Percentiles rank a stretch among this genome's conserved stretches.
phyloP scores from a whole-genome alignment of 2,329 filamentous ascomycete species.

The Pestalotiopsis sp. region DNA sequence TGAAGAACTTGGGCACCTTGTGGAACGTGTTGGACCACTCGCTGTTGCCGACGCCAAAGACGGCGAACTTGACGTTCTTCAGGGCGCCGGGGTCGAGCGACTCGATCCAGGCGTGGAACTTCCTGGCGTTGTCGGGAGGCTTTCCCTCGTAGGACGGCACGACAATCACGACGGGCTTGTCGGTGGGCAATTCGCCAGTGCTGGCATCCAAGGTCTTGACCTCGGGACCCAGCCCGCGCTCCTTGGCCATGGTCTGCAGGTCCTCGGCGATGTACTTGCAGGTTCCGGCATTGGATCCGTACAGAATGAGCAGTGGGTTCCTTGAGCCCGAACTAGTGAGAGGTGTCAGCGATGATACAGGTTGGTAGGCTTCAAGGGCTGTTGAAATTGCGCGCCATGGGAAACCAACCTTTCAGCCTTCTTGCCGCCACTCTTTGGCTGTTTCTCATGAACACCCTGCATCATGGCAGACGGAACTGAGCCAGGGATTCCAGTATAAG shows the following conservation, averaged over 20 bases:
- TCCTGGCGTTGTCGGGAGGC: conserved; percentile 58
- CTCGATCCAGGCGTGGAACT: conserved; percentile 59
- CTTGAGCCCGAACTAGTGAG: conserved; percentile 3
- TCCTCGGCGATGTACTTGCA: conserved; percentile 58
- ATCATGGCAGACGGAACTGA: not conserved
- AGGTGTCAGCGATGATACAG: not conserved
- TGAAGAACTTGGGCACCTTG: conserved; percentile 65
- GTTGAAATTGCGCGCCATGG: conserved; percentile 21
- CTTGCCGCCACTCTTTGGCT: not conserved
- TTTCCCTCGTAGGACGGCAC: conserved; percentile 61
- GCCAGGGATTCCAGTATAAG: not conserved
- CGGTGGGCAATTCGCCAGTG: conserved; percentile 42
- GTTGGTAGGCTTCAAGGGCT: not conserved
- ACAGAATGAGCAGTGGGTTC: conserved; percentile 49
- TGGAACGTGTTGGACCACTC: conserved; percentile 68
- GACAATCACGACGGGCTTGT: conserved; percentile 55
- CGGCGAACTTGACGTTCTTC: conserved; percentile 50
- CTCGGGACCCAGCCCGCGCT: conserved; percentile 46
- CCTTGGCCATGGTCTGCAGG: conserved; percentile 47
- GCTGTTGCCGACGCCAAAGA: conserved; percentile 56
- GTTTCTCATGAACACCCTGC: conserved; percentile 1
- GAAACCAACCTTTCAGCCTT: not conserved
- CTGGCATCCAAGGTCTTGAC: conserved; percentile 52
- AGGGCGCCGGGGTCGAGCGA: conserved; percentile 39
- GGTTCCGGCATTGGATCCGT: conserved; percentile 61